Percentiles rank a stretch among this genome's conserved stretches.
Conservation (phyloP, 805 yeast genomes). For the Metschnikowia arizonensis region DNA sequence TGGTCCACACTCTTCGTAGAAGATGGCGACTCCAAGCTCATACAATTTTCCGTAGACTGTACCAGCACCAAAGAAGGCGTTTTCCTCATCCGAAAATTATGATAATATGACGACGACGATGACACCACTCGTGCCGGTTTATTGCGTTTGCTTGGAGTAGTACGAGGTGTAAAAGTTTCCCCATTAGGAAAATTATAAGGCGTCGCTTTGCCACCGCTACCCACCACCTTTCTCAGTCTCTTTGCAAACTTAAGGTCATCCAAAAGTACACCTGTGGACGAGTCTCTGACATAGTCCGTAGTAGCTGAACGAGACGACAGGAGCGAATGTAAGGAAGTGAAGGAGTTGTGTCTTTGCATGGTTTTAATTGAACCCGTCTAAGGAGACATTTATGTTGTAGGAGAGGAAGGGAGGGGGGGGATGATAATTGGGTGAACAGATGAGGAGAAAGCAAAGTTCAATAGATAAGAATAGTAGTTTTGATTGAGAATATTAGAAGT, state of each 20-base stretch:
- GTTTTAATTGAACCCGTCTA: neutral
- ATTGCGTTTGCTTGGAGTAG: slow-evolving; percentile 35
- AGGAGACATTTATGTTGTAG: slow-evolving; percentile 1
- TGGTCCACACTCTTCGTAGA: too few species aligned
- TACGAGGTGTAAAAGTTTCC: slow-evolving; percentile 48
- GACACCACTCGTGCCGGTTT: slow-evolving; percentile 34
- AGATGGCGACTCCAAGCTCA: too few species aligned
- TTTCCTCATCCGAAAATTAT: slow-evolving; percentile 8
- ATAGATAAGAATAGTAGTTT: neutral
- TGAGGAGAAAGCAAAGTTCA: neutral
- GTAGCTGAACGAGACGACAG: slow-evolving; percentile 6
- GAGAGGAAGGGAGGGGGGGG: neutral
- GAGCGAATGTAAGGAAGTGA: slow-evolving; percentile 8
- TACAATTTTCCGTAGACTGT: too few species aligned
- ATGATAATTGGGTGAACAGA: too few species aligned
- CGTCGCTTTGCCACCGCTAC: slow-evolving; percentile 15
- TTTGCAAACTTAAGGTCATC: slow-evolving; percentile 35
- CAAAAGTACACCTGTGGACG: slow-evolving; percentile 39
- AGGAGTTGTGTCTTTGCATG: slow-evolving; percentile 15
- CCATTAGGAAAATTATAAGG: slow-evolving; percentile 50
- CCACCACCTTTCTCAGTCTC: slow-evolving; percentile 27
- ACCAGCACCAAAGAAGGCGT: slow-evolving; percentile 16
- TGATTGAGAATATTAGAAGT: neutral
- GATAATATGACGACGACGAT: slow-evolving; percentile 7
- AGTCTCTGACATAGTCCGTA: slow-evolving; percentile 8